These are phyloP conservation scores for Penicillium egyptiacum DNA, from an alignment of 495 filamentous ascomycete genomes.

Conservation along the genomic window DNA sequence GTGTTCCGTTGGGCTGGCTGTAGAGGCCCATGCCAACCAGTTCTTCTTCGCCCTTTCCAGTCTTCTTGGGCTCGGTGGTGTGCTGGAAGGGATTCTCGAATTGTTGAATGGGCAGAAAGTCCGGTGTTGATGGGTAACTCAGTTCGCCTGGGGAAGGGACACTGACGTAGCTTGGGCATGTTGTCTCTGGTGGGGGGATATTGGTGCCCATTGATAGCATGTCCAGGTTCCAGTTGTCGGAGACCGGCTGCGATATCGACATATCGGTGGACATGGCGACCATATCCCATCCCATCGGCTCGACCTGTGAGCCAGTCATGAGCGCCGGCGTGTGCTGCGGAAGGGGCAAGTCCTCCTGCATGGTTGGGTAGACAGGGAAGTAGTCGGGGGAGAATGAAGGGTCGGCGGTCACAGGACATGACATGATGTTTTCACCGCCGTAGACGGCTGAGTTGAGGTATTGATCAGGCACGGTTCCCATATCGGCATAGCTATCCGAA, in stretches of 20 bases:
- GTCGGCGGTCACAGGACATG: constrained; percentile 33
- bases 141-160: constrained; percentile 42
- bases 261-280: constrained; percentile 15
- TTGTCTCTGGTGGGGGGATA: constrained; percentile 34
- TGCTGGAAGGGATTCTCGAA: constrained; percentile 29
- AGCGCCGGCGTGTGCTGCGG: constrained; percentile 40
- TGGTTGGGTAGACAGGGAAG: constrained; percentile 29
- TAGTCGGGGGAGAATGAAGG: constrained; percentile 35
- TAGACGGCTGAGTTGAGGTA: constrained; percentile 27
- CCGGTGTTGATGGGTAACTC: constrained; percentile 59
- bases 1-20: constrained; percentile 58
- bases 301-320: constrained; percentile 45
- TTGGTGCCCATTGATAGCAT: constrained; percentile 42
- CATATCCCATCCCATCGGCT: constrained; percentile 35
- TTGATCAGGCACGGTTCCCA: constrained; percentile 27
- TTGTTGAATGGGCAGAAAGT: constrained; percentile 54
- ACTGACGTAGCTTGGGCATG: constrained; percentile 41
- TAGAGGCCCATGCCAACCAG: constrained; percentile 84
- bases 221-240: constrained; percentile 41
- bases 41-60: constrained; percentile 56
- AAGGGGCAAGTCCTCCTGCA: constrained; percentile 38
- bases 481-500: constrained; percentile 32
- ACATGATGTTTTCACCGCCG: constrained; percentile 26
- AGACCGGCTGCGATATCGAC: constrained; percentile 26
- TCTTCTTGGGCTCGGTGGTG: constrained; percentile 31